Conservation (phyloP, 1,284 basidiomycete genomes). For the Porogramme epimiltina region DNA sequence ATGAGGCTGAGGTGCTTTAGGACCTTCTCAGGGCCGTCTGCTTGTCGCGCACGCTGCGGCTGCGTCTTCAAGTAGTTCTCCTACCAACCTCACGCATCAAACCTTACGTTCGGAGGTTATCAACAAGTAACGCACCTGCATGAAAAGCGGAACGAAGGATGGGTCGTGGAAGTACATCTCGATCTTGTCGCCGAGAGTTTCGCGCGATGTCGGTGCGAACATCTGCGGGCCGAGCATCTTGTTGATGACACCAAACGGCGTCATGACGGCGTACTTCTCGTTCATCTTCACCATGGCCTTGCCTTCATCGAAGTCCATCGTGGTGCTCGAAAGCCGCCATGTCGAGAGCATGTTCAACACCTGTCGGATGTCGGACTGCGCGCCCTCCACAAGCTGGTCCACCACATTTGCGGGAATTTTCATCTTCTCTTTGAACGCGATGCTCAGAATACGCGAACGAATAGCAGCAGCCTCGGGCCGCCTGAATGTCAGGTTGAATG, state of each 20-base stretch:
- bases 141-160: conserved; percentile 91
- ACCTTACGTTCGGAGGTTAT: too few species aligned
- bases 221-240: conserved; percentile 90
- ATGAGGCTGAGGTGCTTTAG: conserved; percentile 83
- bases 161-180: conserved; percentile 98
- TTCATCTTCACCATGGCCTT: conserved; percentile 88
- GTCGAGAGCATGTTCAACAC: conserved; percentile 98
- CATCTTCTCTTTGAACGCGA: conserved; percentile 93
- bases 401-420: conserved; percentile 89
- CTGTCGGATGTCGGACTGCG: conserved; percentile 95
- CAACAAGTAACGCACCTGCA: conserved; percentile 61
- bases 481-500: conserved; percentile 77
- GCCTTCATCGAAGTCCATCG: conserved; percentile 90
- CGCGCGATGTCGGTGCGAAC: conserved; percentile 81
- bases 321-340: conserved; percentile 80
- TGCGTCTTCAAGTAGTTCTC: conserved; percentile 91
- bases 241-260: conserved; percentile 86
- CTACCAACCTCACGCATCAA: conserved; percentile 38
- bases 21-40: conserved; percentile 64
- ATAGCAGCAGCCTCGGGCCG: conserved; percentile 79
- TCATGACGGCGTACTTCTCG: conserved; percentile 90
- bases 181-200: conserved; percentile 90
- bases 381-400: conserved; percentile 87
- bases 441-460: conserved; percentile 86
- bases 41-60: conserved; percentile 60